Evolutionary conservation across 176 grass and related monocot genomes (phyloP).

Genomic region (Metroxylon sagu): DNA sequence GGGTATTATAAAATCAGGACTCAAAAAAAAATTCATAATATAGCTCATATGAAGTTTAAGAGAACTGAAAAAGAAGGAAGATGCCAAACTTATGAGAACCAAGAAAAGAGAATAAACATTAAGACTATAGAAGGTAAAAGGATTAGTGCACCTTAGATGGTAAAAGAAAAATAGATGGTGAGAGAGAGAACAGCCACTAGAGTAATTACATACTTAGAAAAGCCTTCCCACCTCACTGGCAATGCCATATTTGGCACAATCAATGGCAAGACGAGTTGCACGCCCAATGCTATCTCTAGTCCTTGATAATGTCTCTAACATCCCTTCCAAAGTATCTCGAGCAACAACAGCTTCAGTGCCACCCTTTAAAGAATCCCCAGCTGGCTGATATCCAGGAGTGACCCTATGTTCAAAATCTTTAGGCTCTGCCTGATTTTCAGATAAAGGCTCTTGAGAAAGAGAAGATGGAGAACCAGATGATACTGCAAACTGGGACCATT

Average conservation of each 20-base stretch:
- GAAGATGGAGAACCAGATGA: slow-evolving; percentile 32
- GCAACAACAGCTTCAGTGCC: slow-evolving; percentile 71
- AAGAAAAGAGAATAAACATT: too few species aligned
- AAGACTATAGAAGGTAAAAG: too few species aligned
- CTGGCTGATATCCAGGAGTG: slow-evolving; percentile 38
- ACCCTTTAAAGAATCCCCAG: slow-evolving; percentile 31
- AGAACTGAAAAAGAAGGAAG: too few species aligned
- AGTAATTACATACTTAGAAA: too few species aligned
- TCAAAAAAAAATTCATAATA: too few species aligned
- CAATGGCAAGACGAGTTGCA: slow-evolving; percentile 86
- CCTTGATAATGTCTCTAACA: slow-evolving; percentile 93
- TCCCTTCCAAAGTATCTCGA: slow-evolving; percentile 78
- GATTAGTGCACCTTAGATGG: not conserved
- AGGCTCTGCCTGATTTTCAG: slow-evolving; percentile 38
- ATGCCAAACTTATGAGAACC: too few species aligned
- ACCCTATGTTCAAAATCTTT: slow-evolving; percentile 39
- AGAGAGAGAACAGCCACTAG: not conserved
- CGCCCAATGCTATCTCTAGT: slow-evolving; percentile 97
- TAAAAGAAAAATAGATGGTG: slow-evolving; percentile 7
- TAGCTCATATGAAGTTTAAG: too few species aligned
- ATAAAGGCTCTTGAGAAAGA: slow-evolving; percentile 24
- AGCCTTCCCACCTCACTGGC: slow-evolving; percentile 45
- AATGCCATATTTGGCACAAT: slow-evolving; percentile 93
- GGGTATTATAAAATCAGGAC: too few species aligned
- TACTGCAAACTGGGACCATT: slow-evolving; percentile 6